Conservation (phyloP, 1,284 basidiomycete species). For the Trametes sp. region DNA sequence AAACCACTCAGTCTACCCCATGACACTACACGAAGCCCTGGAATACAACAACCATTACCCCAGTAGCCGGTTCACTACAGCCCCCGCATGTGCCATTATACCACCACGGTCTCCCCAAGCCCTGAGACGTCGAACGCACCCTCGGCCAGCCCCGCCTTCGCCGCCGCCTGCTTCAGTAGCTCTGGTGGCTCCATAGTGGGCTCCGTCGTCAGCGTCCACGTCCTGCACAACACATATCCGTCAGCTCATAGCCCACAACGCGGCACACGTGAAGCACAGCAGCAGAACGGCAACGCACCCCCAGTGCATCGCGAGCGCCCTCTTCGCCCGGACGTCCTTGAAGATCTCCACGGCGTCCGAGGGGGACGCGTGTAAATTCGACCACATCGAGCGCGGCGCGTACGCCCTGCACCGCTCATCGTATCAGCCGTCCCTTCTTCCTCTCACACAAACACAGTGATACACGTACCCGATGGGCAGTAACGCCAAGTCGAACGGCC, state of each 20-base stretch:
- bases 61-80: no score
- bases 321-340: conserved; percentile 63
- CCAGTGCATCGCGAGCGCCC: conserved; percentile 77
- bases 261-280: not conserved
- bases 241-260: no score
- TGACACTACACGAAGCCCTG: no score
- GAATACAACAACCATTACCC: no score
- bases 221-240: conserved; percentile 38
- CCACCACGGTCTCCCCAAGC: conserved; percentile 59
- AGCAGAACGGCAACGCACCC: conserved; percentile 46
- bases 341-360: conserved; percentile 72
- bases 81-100: no score
- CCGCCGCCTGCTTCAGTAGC: conserved; percentile 56
- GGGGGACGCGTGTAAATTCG: conserved; percentile 65
- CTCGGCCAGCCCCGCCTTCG: conserved; percentile 55
- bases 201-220: conserved; percentile 63
- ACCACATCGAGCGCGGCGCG: conserved; percentile 62
- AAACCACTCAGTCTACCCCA: no score
- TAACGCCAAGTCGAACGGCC: conserved; percentile 67
- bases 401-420: conserved; percentile 57
- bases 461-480: conserved; percentile 67
- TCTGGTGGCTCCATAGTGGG: conserved; percentile 65
- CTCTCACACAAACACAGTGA: not conserved
- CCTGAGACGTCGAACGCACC: conserved; percentile 61
- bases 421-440: conserved; percentile 26